Conservation (phyloP, 495 filamentous ascomycete genomes). For the Echria macrotheca region DNA sequence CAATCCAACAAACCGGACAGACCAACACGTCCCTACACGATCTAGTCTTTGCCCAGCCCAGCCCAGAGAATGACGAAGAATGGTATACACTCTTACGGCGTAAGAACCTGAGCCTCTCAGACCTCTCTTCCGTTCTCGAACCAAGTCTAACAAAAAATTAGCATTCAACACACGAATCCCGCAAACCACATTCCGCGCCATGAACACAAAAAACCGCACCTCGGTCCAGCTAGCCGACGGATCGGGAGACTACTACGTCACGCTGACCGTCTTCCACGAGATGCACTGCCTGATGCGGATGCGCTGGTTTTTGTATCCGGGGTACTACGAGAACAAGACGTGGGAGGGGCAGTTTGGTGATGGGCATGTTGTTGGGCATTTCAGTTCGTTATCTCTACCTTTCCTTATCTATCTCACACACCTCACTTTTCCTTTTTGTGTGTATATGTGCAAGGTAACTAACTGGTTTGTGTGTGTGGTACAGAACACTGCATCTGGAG, state of each 20-base stretch:
- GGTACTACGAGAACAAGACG: conserved; percentile 13
- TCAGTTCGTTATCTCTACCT: not conserved
- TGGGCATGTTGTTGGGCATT: conserved; percentile 4
- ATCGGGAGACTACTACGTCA: conserved; percentile 11
- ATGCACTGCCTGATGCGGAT: conserved; percentile 13
- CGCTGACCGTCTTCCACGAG: conserved; percentile 13
- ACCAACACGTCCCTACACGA: not conserved
- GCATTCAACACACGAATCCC: conserved; percentile 15
- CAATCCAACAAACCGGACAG: conserved; percentile 2
- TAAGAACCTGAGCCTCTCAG: not conserved
- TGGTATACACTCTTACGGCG: conserved; percentile 12
- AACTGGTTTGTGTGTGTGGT: too few relatives aligned
- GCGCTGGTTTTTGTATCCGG: conserved; percentile 10
- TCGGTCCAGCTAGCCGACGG: conserved; percentile 4
- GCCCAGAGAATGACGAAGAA: conserved; percentile 8
- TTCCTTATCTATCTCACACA: not conserved
- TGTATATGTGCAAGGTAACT: too few relatives aligned
- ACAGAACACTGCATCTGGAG: conserved; percentile 13
- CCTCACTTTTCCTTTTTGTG: too few relatives aligned
- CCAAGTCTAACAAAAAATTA: not conserved
- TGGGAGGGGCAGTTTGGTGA: conserved; percentile 12
- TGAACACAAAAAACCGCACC: conserved; percentile 1
- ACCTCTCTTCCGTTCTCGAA: not conserved
- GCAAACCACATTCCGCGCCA: not conserved
- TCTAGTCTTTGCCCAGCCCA: conserved; percentile 7